Conservation (phyloP, 257 asterid genomes). For the Ballota nigra region DNA sequence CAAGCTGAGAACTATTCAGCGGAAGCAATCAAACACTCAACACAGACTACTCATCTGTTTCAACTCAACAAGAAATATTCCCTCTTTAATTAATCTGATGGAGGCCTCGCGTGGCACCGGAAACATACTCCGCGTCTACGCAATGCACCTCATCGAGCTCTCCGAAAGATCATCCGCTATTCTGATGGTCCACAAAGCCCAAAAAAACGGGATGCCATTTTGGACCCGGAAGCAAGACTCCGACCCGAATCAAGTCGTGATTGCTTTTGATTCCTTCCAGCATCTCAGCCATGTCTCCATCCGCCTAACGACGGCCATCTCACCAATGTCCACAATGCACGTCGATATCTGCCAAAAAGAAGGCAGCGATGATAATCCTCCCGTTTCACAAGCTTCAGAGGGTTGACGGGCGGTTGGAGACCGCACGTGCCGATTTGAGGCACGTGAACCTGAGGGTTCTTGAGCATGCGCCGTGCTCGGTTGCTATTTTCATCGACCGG, state of each 20-base stretch:
- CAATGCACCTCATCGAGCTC: slow-evolving; percentile 52
- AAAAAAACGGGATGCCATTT: slow-evolving; percentile 25
- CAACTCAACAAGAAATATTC: slow-evolving; percentile 19
- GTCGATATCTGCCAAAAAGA: slow-evolving; percentile 44
- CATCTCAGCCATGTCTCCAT: slow-evolving; percentile 45
- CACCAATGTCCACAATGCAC: slow-evolving; percentile 42
- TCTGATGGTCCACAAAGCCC: slow-evolving; percentile 41
- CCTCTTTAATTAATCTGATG: slow-evolving; percentile 40
- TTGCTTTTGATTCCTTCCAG: slow-evolving; percentile 49
- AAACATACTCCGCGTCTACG: slow-evolving; percentile 44
- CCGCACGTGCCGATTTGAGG: slow-evolving; percentile 39
- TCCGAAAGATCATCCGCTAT: slow-evolving; percentile 53
- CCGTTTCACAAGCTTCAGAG: slow-evolving; percentile 52
- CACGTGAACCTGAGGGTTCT: slow-evolving; percentile 46
- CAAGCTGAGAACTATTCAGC: slow-evolving; percentile 41
- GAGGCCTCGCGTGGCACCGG: slow-evolving; percentile 51
- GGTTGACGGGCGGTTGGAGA: slow-evolving; percentile 48
- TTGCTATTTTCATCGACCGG: slow-evolving; percentile 45
- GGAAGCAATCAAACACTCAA: slow-evolving; percentile 21
- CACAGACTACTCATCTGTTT: slow-evolving; percentile 16
- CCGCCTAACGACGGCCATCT: slow-evolving; percentile 52
- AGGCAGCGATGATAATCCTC: slow-evolving; percentile 47
- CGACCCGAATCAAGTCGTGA: slow-evolving; percentile 17
- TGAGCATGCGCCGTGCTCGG: slow-evolving; percentile 48
- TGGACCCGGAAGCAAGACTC: slow-evolving; percentile 3